Conservation (phyloP, 2,329 filamentous ascomycete species). For the Ophiostoma fasciatum region DNA sequence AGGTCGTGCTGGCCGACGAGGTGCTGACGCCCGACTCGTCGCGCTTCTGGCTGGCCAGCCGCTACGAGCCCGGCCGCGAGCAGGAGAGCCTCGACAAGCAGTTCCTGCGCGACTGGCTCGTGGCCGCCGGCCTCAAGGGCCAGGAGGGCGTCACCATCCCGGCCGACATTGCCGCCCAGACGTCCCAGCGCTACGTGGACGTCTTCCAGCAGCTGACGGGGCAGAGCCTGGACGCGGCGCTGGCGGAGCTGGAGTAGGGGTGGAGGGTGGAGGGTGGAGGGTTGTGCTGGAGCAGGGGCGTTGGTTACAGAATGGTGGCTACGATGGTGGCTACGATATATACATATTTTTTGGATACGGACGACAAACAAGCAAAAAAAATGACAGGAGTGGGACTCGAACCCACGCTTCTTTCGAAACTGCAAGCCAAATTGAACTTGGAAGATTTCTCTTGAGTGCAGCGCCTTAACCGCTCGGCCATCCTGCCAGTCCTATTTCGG, state of each 20-base stretch:
- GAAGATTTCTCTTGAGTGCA: slow-evolving; percentile 9
- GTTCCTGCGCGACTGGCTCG: slow-evolving; percentile 70
- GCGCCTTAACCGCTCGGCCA: slow-evolving; percentile 11
- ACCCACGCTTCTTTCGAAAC: slow-evolving; percentile 11
- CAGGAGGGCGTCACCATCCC: slow-evolving; percentile 60
- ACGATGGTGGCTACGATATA: no score
- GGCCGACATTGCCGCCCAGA: slow-evolving; percentile 53
- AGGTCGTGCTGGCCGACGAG: slow-evolving; percentile 68
- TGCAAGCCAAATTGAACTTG: slow-evolving; percentile 7
- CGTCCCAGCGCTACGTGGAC: slow-evolving; percentile 58
- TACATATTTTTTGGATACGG: no score
- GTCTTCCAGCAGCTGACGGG: slow-evolving; percentile 58
- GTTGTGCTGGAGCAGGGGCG: no score
- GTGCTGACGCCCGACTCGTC: slow-evolving; percentile 74
- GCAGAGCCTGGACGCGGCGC: slow-evolving; percentile 25
- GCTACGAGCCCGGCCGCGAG: slow-evolving; percentile 56
- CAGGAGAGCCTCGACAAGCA: slow-evolving; percentile 88
- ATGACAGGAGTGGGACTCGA: slow-evolving; percentile 10
- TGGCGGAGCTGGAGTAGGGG: slow-evolving; percentile 13
- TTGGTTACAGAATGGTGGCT: no score
- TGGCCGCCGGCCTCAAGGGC: slow-evolving; percentile 55
- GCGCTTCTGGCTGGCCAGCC: slow-evolving; percentile 69
- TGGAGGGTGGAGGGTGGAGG: no score
- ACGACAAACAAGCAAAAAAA: not conserved
- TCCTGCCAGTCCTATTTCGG: slow-evolving; percentile 5